Conservation (phyloP, 257 asterid species). For the Striga asiatica region DNA sequence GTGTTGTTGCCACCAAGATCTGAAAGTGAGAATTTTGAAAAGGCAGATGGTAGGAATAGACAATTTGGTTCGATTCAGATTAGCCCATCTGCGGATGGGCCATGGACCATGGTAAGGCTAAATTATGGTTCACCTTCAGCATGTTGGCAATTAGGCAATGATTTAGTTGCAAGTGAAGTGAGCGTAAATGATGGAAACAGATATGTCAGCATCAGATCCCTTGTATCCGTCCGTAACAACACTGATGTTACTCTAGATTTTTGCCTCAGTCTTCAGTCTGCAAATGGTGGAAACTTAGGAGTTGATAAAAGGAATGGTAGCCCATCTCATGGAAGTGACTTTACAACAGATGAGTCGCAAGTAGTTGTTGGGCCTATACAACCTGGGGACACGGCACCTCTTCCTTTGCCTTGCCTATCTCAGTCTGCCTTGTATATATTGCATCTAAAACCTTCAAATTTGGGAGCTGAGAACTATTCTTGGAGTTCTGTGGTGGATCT, state of each 20-base stretch:
- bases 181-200: slow-evolving; percentile 58
- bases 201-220: slow-evolving; percentile 66
- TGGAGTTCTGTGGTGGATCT: slow-evolving; percentile 72
- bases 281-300: slow-evolving; percentile 19
- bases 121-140: slow-evolving; percentile 95
- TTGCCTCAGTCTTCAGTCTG: slow-evolving; percentile 45
- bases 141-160: slow-evolving; percentile 72
- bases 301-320: slow-evolving; percentile 22
- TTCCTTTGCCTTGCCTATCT: slow-evolving; percentile 70
- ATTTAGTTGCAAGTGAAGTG: slow-evolving; percentile 92
- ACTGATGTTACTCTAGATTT: slow-evolving; percentile 60
- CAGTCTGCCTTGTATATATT: slow-evolving; percentile 46
- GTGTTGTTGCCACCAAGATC: slow-evolving; percentile 40
- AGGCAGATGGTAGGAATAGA: slow-evolving; percentile 24
- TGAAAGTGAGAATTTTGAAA: slow-evolving; percentile 30
- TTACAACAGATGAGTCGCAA: slow-evolving; percentile 43
- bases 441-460: slow-evolving; percentile 54
- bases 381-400: slow-evolving; percentile 63
- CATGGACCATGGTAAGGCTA: slow-evolving; percentile 81
- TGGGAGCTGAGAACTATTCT: slow-evolving; percentile 36
- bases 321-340: slow-evolving; percentile 26
- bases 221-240: slow-evolving; percentile 77
- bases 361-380: slow-evolving; percentile 54
- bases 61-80: slow-evolving; percentile 67
- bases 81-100: slow-evolving; percentile 79